A percentile compares a stretch with the other conserved stretches of the same genome.
These are phyloP conservation scores for Calonectria multiphialidica DNA, from an alignment of 2,329 filamentous ascomycete genomes.

Conservation along the genomic window DNA sequence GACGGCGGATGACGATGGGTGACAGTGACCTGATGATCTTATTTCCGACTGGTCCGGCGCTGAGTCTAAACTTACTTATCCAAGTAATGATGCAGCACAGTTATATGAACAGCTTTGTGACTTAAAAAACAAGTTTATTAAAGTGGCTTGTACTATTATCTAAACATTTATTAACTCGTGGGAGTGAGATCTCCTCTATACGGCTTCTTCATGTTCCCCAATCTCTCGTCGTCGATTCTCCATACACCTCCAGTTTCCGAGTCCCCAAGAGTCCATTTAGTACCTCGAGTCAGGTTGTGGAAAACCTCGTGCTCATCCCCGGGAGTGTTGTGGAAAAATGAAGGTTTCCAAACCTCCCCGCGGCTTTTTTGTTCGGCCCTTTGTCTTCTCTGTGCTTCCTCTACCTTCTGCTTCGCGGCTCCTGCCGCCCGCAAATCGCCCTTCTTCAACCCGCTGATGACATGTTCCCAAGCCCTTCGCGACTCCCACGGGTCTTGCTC, in stretches of 20 bases:
- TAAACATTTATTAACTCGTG: not conserved
- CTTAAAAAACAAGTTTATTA: too few relatives aligned
- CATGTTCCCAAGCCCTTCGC: conserved; percentile 82
- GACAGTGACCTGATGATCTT: too few relatives aligned
- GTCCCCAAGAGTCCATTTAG: conserved; percentile 26
- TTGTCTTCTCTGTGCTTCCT: conserved; percentile 83
- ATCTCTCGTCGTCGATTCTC: conserved; percentile 23
- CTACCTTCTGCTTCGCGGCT: conserved; percentile 81
- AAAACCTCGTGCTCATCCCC: conserved; percentile 25
- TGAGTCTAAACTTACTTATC: too few relatives aligned
- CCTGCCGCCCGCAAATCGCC: conserved; percentile 82
- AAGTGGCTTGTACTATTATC: not conserved
- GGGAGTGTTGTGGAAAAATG: conserved; percentile 21
- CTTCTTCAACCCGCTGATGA: conserved; percentile 77
- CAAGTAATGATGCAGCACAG: too few relatives aligned
- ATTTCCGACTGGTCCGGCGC: too few relatives aligned
- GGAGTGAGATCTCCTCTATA: conserved; percentile 7
- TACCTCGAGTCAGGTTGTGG: conserved; percentile 21
- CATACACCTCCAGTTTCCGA: conserved; percentile 35
- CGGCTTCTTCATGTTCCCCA: conserved; percentile 4
- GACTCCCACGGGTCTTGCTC: conserved; percentile 86
- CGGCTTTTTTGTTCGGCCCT: conserved; percentile 73
- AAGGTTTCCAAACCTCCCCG: conserved; percentile 38
- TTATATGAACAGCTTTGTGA: too few relatives aligned
- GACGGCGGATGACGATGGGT: too few relatives aligned